Conservation (phyloP, 139 green algal genomes). For the Chlamydomonas schloesseri region DNA sequence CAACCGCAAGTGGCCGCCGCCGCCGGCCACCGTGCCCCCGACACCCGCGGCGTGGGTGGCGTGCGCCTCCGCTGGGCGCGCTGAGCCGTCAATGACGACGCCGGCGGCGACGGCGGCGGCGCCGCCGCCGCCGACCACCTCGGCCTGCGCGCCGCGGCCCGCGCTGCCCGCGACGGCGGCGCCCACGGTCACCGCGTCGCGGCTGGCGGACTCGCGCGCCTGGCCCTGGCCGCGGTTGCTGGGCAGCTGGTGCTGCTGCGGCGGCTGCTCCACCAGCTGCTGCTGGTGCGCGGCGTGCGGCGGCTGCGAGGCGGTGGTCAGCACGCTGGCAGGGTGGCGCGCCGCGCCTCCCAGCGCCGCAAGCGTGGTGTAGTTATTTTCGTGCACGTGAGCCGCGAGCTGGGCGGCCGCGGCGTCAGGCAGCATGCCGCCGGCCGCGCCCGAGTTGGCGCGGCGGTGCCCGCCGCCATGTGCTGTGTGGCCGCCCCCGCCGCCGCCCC, state of each 20-base stretch:
- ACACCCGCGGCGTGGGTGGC: not conserved
- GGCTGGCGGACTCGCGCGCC: not conserved
- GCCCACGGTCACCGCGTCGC: not conserved
- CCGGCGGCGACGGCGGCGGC: not conserved
- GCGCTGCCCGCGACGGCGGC: not conserved
- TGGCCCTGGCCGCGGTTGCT: not conserved
- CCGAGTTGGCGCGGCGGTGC: too few relatives aligned
- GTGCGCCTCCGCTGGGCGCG: not conserved
- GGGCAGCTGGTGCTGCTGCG: not conserved
- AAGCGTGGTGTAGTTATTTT: constrained; percentile 22
- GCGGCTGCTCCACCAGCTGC: not conserved
- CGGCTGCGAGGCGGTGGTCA: constrained; percentile 38
- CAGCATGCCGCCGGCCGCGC: too few relatives aligned
- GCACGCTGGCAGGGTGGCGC: constrained; percentile 16
- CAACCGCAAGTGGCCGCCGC: not conserved
- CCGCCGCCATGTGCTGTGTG: too few relatives aligned
- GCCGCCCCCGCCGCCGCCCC: too few relatives aligned
- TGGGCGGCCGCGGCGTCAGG: too few relatives aligned
- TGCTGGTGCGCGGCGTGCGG: not conserved
- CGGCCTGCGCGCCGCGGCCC: not conserved
- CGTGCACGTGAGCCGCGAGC: not conserved
- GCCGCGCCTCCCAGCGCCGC: not conserved
- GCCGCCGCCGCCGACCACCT: not conserved
- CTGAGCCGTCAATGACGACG: not conserved
- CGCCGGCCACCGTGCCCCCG: not conserved